Evolutionary conservation across 768 basidiomycete species (phyloP).

Genomic region (Strobilomyces confusus): DNA sequence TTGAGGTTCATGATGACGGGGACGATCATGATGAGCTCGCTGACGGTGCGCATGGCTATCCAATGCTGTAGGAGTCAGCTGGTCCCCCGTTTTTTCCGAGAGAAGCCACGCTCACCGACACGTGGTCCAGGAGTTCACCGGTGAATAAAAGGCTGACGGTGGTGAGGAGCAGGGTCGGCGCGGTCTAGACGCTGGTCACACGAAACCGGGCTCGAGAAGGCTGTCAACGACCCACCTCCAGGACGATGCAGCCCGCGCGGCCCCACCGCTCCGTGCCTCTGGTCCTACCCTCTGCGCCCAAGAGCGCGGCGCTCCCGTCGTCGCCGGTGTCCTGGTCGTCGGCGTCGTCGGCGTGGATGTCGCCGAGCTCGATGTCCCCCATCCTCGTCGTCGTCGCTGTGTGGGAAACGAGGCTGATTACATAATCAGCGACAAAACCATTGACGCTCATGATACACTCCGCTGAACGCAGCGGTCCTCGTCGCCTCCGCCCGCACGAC

Average conservation of each 20-base stretch:
- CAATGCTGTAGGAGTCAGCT: conserved; percentile 53
- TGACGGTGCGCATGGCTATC: conserved; percentile 83
- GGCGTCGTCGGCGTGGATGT: neutral
- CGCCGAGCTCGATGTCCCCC: neutral
- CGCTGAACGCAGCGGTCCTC: conserved; percentile 1
- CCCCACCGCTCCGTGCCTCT: conserved; percentile 22
- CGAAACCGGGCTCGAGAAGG: neutral
- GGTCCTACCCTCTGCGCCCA: conserved; percentile 33
- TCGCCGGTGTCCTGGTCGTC: conserved; percentile 16
- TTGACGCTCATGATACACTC: conserved; percentile 28
- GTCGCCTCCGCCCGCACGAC: neutral
- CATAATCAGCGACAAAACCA: conserved; percentile 24
- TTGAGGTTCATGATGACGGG: conserved; percentile 94
- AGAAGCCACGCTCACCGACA: conserved; percentile 55
- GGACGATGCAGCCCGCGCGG: conserved; percentile 57
- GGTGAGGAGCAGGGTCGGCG: conserved; percentile 82
- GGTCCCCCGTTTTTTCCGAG: neutral
- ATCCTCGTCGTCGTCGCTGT: conserved; percentile 1
- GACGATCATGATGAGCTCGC: conserved; percentile 95
- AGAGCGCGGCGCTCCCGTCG: conserved; percentile 43
- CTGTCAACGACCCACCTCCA: conserved; percentile 53
- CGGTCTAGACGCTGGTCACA: conserved; percentile 51
- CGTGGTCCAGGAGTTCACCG: conserved; percentile 82
- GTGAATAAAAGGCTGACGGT: conserved; percentile 85
- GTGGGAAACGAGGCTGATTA: neutral